Percentiles rank a stretch among this genome's conserved stretches.
Conservation (phyloP, 108 stramenopile species). For the Parmales sp. region DNA sequence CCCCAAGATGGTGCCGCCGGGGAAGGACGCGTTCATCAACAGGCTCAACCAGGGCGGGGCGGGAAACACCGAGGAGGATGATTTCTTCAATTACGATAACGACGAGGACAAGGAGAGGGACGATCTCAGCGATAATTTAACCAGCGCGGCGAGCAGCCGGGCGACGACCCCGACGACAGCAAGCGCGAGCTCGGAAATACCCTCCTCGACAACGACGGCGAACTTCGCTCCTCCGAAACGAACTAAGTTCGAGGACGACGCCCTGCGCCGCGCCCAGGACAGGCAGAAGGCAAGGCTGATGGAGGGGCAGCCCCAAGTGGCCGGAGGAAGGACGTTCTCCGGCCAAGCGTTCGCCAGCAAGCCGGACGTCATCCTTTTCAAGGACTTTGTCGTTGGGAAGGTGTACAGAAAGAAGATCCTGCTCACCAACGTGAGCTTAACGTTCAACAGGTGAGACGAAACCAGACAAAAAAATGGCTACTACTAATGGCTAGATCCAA, state of each 20-base stretch:
- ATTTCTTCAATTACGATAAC: no score
- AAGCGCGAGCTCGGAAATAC: background rate
- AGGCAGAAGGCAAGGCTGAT: conserved; percentile 24
- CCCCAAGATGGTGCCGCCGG: conserved; percentile 2
- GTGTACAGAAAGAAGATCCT: conserved; percentile 20
- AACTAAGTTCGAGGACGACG: conserved; percentile 24
- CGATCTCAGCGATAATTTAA: no score
- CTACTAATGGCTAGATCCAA: no score
- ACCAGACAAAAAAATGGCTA: no score
- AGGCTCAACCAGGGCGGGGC: background rate
- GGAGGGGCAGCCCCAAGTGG: conserved; percentile 24
- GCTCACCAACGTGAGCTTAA: conserved; percentile 40
- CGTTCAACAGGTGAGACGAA: no score
- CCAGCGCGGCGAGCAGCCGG: background rate
- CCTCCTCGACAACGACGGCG: background rate
- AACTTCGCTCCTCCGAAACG: background rate
- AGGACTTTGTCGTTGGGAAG: conserved; percentile 38
- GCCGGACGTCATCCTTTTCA: conserved; percentile 33
- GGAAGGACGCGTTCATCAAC: background rate
- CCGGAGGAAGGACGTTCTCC: conserved; percentile 31
- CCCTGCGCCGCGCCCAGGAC: conserved; percentile 21
- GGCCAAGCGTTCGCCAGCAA: conserved; percentile 28
- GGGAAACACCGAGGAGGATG: background rate
- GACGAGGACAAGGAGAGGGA: no score
- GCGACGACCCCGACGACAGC: background rate